Evolutionary conservation across 2,329 filamentous ascomycete species (phyloP).

Genomic region (Xylaria sp.): DNA sequence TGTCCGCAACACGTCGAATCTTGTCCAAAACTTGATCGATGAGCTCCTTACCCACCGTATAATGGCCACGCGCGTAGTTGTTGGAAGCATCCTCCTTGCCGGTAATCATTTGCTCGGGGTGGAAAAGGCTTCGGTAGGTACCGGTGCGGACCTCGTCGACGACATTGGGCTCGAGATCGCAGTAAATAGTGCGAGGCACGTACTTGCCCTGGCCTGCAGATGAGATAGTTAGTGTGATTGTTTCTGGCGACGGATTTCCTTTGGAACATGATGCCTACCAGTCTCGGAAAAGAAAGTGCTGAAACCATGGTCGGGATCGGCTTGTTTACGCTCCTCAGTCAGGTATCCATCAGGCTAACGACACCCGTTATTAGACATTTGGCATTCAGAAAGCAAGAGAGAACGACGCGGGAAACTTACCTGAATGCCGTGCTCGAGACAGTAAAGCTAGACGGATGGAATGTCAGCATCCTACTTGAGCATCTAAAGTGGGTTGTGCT

Average conservation of each 20-base stretch:
- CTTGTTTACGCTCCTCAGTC: conserved; percentile 95
- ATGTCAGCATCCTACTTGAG: conserved; percentile 35
- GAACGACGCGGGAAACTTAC: conserved; percentile 64
- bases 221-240: conserved; percentile 33
- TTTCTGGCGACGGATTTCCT: conserved; percentile 29
- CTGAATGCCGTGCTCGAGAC: conserved; percentile 99
- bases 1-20: conserved; percentile 96
- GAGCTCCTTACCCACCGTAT: conserved; percentile 99
- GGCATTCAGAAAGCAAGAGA: conserved; percentile 12
- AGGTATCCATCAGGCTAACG: conserved; percentile 95
- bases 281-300: conserved; percentile 99
- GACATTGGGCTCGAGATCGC: conserved; percentile 99
- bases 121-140: conserved; percentile 95
- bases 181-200: conserved; percentile 98
- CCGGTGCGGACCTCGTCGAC: conserved; percentile 99
- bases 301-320: conserved; percentile 95
- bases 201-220: conserved; percentile 93
- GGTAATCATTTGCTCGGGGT: conserved; percentile 99
- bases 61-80: conserved; percentile 99
- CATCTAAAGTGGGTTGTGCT: conserved; percentile 43
- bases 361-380: conserved; percentile 46
- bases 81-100: conserved; percentile 99
- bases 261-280: conserved; percentile 66
- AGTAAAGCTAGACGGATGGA: conserved; percentile 82
- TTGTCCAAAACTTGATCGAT: conserved; percentile 98